Base-by-base conservation (phyloP, 805 yeast species). In the Nakazawaea anatomiae region DNA sequence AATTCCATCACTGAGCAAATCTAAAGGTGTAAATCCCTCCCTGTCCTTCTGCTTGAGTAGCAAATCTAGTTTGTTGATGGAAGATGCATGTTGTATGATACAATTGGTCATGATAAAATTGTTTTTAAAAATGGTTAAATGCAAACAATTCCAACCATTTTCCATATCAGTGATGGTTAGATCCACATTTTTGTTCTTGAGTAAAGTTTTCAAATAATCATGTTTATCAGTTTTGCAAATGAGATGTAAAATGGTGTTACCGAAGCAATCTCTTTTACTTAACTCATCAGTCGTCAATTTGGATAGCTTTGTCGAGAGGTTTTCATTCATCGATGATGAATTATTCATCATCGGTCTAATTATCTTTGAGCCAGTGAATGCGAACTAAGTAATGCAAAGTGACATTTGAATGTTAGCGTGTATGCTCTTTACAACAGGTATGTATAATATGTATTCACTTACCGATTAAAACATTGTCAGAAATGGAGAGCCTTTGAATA, bases 111-210 rank as follows among this genome's bases (percentile, higher is more conserved):
- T 76, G 18, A 75, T 60, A 41, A 84, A 66, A 50, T 84, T 72
- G 35, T 82, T 86, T 54, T 77, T 68, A 56, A 72, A 79, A 11
- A 87, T 68, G 4, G 89, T 80, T 53, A 82, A 77, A 64, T 91
- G 97, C 31, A 91, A 70, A 29, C 89, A 80, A 42, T 87, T 86
- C 85, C 95, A 90, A 1, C 89, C 86, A 60, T 80, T 88, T 64
- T 90, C 97, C 48, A 70, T 70, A 63, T 91, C 97, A 2, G 71
- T 66, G 0, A 75, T 58, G 3, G 67, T 57, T 2, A 74, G 57
- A 48, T 82, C 80, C 27, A 77, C 60, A 14, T 75, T 73, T 7
- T 75, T 72, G 54, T 76, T 75, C 48, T 70, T 72, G 39, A 85
- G 63, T 6, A 86, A 55, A 27, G 69, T 68, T 7, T 65, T 59